Conservation (phyloP, 495 filamentous ascomycete species). For the Penicillium fimorum region DNA sequence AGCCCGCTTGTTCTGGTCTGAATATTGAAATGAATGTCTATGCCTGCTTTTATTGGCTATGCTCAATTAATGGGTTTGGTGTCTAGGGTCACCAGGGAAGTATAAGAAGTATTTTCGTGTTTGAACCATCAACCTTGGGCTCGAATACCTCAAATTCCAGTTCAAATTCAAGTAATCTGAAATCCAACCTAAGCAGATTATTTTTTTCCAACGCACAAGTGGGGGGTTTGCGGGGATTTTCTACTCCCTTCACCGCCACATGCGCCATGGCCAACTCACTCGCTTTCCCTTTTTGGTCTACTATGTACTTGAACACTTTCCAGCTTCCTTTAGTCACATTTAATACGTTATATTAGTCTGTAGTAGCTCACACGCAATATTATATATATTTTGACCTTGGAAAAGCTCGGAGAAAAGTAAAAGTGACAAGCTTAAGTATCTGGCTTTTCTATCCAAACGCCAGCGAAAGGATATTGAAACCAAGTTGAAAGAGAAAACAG, state of each 20-base stretch:
- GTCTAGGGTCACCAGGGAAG: neutral
- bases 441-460: neutral
- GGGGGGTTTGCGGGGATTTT: constrained; percentile 42
- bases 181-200: neutral
- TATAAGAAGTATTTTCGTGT: neutral
- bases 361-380: neutral
- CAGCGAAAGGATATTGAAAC: neutral
- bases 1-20: constrained; percentile 16
- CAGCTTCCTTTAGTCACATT: neutral
- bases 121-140: neutral
- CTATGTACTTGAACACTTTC: neutral
- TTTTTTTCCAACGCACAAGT: constrained; percentile 27
- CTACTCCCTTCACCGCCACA: constrained; percentile 42
- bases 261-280: constrained; percentile 34
- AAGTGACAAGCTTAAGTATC: neutral
- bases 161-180: neutral
- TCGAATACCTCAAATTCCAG: constrained; percentile 11
- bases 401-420: neutral
- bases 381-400: neutral
- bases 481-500: neutral
- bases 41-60: neutral
- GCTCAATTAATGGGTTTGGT: neutral
- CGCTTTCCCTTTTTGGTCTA: constrained; percentile 25
- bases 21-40: constrained; percentile 6
- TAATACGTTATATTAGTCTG: neutral